Evolutionary conservation across 768 basidiomycete species (phyloP), one percentile per base, ranked within the genome.

Genomic region (Amanita thiersii): DNA sequence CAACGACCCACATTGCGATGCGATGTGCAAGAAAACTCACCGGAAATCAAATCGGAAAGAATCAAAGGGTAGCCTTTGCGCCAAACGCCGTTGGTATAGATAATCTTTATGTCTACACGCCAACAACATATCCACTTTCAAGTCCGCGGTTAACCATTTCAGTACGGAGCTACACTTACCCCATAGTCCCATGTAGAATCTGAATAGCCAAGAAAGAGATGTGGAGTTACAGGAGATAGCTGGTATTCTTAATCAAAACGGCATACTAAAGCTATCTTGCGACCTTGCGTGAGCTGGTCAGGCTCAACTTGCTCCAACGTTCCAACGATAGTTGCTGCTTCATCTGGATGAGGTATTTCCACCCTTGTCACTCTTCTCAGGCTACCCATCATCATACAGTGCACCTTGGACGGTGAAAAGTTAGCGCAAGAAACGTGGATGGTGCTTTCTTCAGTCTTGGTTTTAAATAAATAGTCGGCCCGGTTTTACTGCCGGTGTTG

Each of bases 31-130:
- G 14, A 33, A n/a, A 32, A 54, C 74, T 43, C 52, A 87, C 85
- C 86, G 75, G 61, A 91, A 91, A 57, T 91, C 87, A 52, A 91
- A 88, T 23, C 86, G 73, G 56, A 90, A 88, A 2, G 86, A 88
- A 57, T 91, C 87, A 17, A 85, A 52, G 0, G 84, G 81, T 10
- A 88, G 58, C 26, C 64, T 67, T 28, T 59, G 55, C 2, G 83
- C 84, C 14, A 90, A 75, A 10, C 72, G 75, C 53, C 79, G 81
- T 58, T 84, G 81, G 65, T 82, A 88, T 36, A 90, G 57, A 61
- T 90, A 90, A 55, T 90, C 81, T 52, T 88, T 88, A 59, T 90
- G 87, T 52, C 86, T 89, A 58, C 48, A 47, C 37, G 34, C 37
- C 31, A 40, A 46, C 48, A 49, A 54, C 56, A 11, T 3, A 17